Percentiles rank a stretch among this genome's conserved stretches.
Conservation (phyloP, 257 asterid genomes). For the Eucommia ulmoides region DNA sequence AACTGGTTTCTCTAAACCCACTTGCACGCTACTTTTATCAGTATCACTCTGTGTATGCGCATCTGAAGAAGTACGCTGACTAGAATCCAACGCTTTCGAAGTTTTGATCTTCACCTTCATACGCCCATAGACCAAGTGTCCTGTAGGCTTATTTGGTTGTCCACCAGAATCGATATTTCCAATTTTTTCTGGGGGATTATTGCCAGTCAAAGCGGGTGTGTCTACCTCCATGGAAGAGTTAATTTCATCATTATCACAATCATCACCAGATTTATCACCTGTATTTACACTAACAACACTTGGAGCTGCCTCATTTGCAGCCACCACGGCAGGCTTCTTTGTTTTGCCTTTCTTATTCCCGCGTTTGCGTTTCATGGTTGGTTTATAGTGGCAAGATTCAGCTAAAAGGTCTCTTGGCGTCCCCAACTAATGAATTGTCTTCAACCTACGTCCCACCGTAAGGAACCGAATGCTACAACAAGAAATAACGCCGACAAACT, state of each 20-base stretch:
- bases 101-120: conserved; percentile 84
- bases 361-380: conserved; percentile 71
- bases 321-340: conserved; percentile 42
- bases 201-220: conserved; percentile 33
- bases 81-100: conserved; percentile 55
- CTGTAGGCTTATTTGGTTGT: conserved; percentile 35
- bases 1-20: conserved; percentile 44
- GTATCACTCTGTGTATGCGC: conserved; percentile 57
- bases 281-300: conserved; percentile 34
- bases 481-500: no score
- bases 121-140: conserved; percentile 57
- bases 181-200: conserved; percentile 29
- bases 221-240: conserved; percentile 65
- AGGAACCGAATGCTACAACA: no score
- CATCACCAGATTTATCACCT: conserved; percentile 44
- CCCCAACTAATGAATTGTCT: no score
- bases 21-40: conserved; percentile 54
- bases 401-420: no score
- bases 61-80: conserved; percentile 44
- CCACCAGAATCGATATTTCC: conserved; percentile 18
- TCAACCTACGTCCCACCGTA: no score
- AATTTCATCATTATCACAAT: conserved; percentile 48
- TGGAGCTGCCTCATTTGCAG: conserved; percentile 36
- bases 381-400: no score
- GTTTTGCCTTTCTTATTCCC: conserved; percentile 61